Percentiles rank a stretch among this genome's conserved stretches.
Conservation (phyloP, 176 grass and related monocot species). For the Poa annua region DNA sequence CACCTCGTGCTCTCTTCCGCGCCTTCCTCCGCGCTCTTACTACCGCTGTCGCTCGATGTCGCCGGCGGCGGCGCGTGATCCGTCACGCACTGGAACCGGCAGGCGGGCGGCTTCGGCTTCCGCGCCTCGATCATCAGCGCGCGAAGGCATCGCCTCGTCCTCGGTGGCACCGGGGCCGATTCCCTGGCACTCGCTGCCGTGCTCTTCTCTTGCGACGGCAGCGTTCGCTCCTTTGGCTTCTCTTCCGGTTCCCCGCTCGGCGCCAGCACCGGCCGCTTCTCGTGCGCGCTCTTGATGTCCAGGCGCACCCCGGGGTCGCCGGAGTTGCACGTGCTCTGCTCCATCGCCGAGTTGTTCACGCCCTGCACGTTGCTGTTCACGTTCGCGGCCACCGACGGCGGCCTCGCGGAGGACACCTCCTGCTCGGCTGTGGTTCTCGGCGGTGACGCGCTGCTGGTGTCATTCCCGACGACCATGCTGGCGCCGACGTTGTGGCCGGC, state of each 20-base stretch:
- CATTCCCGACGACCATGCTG: slow-evolving; percentile 63
- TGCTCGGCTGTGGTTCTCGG: background rate
- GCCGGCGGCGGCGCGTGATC: slow-evolving; percentile 28
- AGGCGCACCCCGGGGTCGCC: slow-evolving; percentile 74
- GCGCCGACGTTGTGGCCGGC: slow-evolving; percentile 82
- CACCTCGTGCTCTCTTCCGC: slow-evolving; percentile 18
- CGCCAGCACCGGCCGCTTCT: slow-evolving; percentile 3
- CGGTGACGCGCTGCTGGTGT: background rate
- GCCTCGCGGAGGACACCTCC: slow-evolving; percentile 5
- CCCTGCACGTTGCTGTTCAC: slow-evolving; percentile 90
- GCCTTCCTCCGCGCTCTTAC: slow-evolving; percentile 22
- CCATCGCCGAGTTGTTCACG: slow-evolving; percentile 87
- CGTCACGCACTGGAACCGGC: slow-evolving; percentile 64
- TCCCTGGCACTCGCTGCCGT: background rate
- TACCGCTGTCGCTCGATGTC: background rate
- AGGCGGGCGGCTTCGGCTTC: slow-evolving; percentile 56
- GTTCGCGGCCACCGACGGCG: slow-evolving; percentile 40
- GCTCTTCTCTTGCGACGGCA: slow-evolving; percentile 17
- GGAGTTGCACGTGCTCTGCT: slow-evolving; percentile 65
- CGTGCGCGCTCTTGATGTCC: slow-evolving; percentile 48
- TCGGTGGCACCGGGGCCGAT: background rate
- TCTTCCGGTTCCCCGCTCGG: background rate
- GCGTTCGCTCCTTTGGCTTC: slow-evolving; percentile 10
- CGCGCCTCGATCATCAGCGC: slow-evolving; percentile 72
- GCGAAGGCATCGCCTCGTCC: slow-evolving; percentile 75